These are phyloP conservation scores for Ustilago vetiveriae DNA, from an alignment of 1,284 basidiomycete species.

Conservation along the genomic window DNA sequence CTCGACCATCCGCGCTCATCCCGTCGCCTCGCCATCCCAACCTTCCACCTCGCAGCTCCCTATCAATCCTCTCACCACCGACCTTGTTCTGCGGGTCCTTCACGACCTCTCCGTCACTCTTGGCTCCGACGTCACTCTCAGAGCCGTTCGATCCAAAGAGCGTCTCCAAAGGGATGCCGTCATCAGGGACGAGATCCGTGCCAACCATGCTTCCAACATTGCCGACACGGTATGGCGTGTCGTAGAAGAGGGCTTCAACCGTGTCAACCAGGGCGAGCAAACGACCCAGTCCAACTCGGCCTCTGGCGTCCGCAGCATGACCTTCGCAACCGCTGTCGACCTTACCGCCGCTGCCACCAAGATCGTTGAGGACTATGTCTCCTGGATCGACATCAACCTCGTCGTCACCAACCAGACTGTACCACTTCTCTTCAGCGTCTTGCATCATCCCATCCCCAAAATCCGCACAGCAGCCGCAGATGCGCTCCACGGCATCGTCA, in stretches of 20 bases:
- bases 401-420: conserved; percentile 91
- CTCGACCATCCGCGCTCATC: conserved; percentile 68
- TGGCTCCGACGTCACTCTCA: conserved; percentile 64
- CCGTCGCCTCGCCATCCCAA: conserved; percentile 69
- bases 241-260: conserved; percentile 75
- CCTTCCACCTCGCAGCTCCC: conserved; percentile 76
- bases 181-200: conserved; percentile 64
- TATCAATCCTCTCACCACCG: conserved; percentile 91
- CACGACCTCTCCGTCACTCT: conserved; percentile 65
- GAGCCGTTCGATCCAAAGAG: conserved; percentile 61
- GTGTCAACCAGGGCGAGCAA: conserved; percentile 42
- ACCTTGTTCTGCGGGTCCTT: conserved; percentile 61
- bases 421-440: conserved; percentile 82
- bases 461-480: conserved; percentile 80
- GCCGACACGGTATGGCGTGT: conserved; percentile 88
- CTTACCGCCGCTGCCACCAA: conserved; percentile 81
- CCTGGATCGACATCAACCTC: conserved; percentile 97
- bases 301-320: conserved; percentile 71
- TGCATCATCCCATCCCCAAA: conserved; percentile 77
- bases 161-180: conserved; percentile 63
- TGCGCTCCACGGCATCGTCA: conserved; percentile 82
- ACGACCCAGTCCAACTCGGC: conserved; percentile 11
- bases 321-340: conserved; percentile 68
- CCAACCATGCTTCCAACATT: conserved; percentile 78
- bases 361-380: conserved; percentile 92